Percentiles rank a stretch among this genome's conserved stretches.
phyloP scores from a whole-genome alignment of 768 basidiomycete genomes.

The Pleurotus platypus region DNA sequence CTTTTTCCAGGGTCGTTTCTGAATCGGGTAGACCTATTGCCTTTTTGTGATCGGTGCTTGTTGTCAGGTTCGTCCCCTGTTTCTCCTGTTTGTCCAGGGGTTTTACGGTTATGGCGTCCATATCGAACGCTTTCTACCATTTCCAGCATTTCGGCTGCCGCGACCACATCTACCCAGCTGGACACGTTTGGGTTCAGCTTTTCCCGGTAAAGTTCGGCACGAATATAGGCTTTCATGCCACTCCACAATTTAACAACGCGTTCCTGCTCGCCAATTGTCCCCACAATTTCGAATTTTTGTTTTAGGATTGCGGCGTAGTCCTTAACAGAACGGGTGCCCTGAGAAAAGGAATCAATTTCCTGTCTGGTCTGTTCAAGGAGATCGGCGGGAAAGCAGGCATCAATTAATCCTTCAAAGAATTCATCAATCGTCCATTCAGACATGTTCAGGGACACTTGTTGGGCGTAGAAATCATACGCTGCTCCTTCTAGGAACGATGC shows the following conservation, averaged over 20 bases:
- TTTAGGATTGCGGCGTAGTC: conserved; percentile 30
- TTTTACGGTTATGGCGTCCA: background rate
- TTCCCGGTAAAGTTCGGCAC: conserved; percentile 22
- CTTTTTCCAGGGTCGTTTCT: background rate
- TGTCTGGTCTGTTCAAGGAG: conserved; percentile 10
- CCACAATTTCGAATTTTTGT: conserved; percentile 28
- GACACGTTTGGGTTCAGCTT: conserved; percentile 22
- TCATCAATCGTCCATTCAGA: conserved; percentile 21
- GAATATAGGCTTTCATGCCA: conserved; percentile 20
- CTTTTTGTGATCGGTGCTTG: background rate
- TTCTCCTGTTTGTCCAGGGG: background rate
- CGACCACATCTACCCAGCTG: conserved; percentile 18
- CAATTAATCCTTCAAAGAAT: conserved; percentile 29
- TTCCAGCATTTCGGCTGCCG: conserved; percentile 27
- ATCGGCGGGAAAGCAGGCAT: conserved; percentile 31
- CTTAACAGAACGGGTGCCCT: conserved; percentile 21
- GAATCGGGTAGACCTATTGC: background rate
- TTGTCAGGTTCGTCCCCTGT: background rate
- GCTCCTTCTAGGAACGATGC: conserved; percentile 24
- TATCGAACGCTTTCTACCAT: conserved; percentile 16
- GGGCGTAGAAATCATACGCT: conserved; percentile 28
- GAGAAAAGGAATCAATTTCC: conserved; percentile 18
- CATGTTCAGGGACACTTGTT: conserved; percentile 19
- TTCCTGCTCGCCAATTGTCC: conserved; percentile 20
- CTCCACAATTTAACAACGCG: conserved; percentile 29